Evolutionary conservation across 768 basidiomycete species (phyloP).

Genomic region (Rhizopogon vinicolor): DNA sequence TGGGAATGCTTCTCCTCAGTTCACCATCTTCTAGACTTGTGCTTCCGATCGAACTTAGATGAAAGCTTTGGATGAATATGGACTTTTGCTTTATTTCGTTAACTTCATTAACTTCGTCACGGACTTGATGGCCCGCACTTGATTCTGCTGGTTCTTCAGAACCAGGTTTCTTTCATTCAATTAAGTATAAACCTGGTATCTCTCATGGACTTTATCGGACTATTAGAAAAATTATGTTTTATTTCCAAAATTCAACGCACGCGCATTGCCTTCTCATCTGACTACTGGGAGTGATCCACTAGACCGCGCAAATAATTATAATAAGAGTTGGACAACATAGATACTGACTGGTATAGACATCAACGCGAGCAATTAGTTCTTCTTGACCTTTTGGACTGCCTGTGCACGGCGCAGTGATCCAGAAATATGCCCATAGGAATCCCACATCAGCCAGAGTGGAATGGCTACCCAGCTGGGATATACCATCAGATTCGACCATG

Average conservation of each 20-base stretch:
- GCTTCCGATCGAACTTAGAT: neutral
- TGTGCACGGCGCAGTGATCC: conserved; percentile 45
- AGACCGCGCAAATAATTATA: neutral
- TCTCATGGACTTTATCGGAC: conserved; percentile 10
- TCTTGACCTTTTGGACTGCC: conserved; percentile 30
- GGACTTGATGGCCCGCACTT: neutral
- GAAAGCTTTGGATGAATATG: neutral
- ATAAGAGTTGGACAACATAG: neutral
- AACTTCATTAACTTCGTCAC: neutral
- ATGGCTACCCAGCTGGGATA: conserved; percentile 69
- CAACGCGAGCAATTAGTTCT: conserved; percentile 13
- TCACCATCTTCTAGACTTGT: conserved; percentile 40
- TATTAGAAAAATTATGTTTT: neutral
- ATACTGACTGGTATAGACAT: neutral
- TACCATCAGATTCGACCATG: neutral
- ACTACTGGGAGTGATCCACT: neutral
- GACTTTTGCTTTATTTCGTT: neutral
- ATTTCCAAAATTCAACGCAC: neutral
- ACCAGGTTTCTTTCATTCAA: conserved; percentile 5
- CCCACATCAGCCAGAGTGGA: conserved; percentile 71
- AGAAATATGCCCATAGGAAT: conserved; percentile 73
- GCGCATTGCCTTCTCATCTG: neutral
- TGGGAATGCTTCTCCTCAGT: conserved; percentile 54
- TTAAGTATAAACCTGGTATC: conserved; percentile 1
- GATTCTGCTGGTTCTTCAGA: neutral